phyloP scores from a whole-genome alignment of 2,329 filamentous ascomycete species.

The Talaromyces islandicus region DNA sequence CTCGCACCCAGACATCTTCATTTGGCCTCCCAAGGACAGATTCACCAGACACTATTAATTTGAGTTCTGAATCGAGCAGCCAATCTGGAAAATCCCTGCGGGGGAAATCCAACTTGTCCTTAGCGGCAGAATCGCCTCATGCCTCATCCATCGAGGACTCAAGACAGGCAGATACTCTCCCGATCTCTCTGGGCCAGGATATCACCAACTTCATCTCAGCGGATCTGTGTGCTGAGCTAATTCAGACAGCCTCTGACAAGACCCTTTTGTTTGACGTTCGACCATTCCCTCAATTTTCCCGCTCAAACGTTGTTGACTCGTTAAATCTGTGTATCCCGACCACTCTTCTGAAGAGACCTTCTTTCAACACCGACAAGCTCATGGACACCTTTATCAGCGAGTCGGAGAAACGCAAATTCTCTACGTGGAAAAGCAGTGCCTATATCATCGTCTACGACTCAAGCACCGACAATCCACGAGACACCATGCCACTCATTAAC shows the following conservation, averaged over 20 bases:
- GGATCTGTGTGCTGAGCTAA: constrained; percentile 50
- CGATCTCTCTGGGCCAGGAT: constrained; percentile 42
- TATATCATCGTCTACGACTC: constrained; percentile 85
- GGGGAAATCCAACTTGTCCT: background rate
- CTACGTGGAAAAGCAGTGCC: constrained; percentile 66
- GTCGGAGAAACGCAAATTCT: constrained; percentile 64
- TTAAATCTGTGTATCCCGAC: constrained; percentile 94
- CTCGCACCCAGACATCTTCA: background rate
- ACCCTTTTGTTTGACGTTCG: constrained; percentile 77
- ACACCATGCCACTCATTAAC: constrained; percentile 73
- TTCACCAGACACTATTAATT: constrained; percentile 3
- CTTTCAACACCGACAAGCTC: constrained; percentile 82
- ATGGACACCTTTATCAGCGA: constrained; percentile 77
- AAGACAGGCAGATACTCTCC: constrained; percentile 38
- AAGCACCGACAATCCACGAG: constrained; percentile 68
- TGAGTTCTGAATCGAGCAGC: background rate
- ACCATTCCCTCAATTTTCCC: constrained; percentile 74
- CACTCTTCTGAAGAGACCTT: constrained; percentile 81
- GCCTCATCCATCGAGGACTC: background rate
- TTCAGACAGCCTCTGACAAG: constrained; percentile 46
- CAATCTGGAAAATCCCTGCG: background rate
- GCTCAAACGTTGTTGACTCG: constrained; percentile 69
- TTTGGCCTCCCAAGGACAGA: constrained; percentile 3
- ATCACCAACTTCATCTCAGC: constrained; percentile 49
- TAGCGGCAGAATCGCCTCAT: background rate